Base-by-base conservation (phyloP, 305 asterid species). In the Fraxinus xanthoxyloides region DNA sequence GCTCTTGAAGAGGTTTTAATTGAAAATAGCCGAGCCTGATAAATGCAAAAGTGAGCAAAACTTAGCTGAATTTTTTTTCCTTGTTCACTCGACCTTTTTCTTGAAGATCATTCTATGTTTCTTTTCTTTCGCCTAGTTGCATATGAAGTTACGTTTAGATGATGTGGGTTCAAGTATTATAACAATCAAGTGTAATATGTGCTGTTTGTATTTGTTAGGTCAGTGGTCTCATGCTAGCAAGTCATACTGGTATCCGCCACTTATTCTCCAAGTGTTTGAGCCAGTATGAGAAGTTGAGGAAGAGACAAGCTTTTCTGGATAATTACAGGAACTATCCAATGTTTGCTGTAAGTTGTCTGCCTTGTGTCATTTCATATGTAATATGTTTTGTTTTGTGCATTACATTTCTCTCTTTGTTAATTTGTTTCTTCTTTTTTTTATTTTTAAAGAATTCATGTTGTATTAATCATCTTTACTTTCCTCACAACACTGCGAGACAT, bases 181-280 rank as follows among this genome's bases (percentile, higher is more conserved):
- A 77, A 40, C 77, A 35, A 72, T 74, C 15, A 12, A 67, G 63
- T 19, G 28, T 76, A 56, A 75, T 81, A 26, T 84, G 28, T 65
- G 80, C 70, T 72, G 87, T 82, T 38, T 79, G 34, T 26, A 61
- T 77, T 70, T 86, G 1, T 83, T 80, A 96, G 99, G 99, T 97
- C 80, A 97, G 98, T 79, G 99, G 99, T 70, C 94, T 97, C 85
- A 97, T 97, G 98, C 91, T 97, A 77, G 99, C 99, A 78, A 97
- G 99, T 86, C 97, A 97, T 84, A 97, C 99, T 85, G 98, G 99
- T 77, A 94, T 97, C 85, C 99, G 99, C 74, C 99, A 97, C 87
- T 91, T 97, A 89, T 97, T 97, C 87, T 87, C 97, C 85, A 94
- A 94, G 89, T 93, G 97, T 81, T 89, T 97, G 94, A 93, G 94